These are phyloP conservation scores for Thraustotheca clavata DNA, from an alignment of 352 stramenopile genomes.

Conservation along the genomic window DNA sequence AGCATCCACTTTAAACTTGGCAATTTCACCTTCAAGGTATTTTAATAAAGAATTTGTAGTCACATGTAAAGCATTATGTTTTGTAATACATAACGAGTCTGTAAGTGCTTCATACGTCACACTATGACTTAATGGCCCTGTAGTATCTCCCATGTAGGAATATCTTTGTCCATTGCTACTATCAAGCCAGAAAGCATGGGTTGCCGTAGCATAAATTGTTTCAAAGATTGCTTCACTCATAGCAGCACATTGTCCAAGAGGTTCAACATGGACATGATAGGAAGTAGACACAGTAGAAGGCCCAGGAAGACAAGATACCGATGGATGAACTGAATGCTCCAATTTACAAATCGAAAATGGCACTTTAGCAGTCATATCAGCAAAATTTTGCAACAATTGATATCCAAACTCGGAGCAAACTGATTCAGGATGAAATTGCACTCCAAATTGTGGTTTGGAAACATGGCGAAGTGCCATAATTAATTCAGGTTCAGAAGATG, in stretches of 20 bases:
- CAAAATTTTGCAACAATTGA: slow-evolving; percentile 87
- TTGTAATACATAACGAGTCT: slow-evolving; percentile 36
- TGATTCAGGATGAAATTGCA: slow-evolving; percentile 97
- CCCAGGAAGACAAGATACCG: no score
- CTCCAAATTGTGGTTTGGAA: slow-evolving; percentile 84
- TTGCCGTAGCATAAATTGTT: slow-evolving; percentile 36
- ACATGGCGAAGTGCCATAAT: slow-evolving; percentile 87
- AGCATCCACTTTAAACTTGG: background rate
- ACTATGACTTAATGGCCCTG: slow-evolving; percentile 46
- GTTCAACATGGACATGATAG: background rate
- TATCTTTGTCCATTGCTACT: slow-evolving; percentile 68
- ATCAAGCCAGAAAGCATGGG: slow-evolving; percentile 69
- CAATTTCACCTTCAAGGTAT: slow-evolving; percentile 13
- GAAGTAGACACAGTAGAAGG: background rate
- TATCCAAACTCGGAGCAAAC: slow-evolving; percentile 85
- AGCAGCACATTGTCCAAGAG: background rate
- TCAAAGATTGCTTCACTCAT: slow-evolving; percentile 33
- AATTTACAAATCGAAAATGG: slow-evolving; percentile 37
- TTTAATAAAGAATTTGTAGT: background rate
- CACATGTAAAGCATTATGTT: background rate
- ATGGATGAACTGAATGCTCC: slow-evolving; percentile 38
- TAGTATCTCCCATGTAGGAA: slow-evolving; percentile 66
- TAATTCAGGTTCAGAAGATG: slow-evolving; percentile 47
- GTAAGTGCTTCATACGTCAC: slow-evolving; percentile 58
- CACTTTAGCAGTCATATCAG: slow-evolving; percentile 43